A percentile compares a stretch with the other conserved stretches of the same genome.
Evolutionary conservation across 306 rosid species (phyloP).

Genomic region (Begonia fuchsioides): DNA sequence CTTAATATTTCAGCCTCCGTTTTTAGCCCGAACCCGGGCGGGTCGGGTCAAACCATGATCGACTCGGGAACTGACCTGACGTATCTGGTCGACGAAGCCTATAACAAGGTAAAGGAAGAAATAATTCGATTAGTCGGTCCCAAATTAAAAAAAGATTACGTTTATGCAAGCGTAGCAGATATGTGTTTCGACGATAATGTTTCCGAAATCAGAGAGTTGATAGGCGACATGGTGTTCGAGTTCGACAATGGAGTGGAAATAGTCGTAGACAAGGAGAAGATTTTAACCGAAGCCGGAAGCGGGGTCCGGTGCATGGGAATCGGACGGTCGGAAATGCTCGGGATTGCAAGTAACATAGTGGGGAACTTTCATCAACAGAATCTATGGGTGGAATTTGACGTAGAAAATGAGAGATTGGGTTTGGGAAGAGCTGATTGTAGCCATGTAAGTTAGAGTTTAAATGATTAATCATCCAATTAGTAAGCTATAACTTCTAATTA

Average conservation of each 20-base stretch:
- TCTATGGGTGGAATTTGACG: conserved; percentile 79
- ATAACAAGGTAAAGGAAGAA: conserved; percentile 37
- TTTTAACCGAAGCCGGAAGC: conserved; percentile 49
- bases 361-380: conserved; percentile 76
- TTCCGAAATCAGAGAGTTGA: conserved; percentile 31
- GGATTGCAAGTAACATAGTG: conserved; percentile 60
- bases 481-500: too few species aligned
- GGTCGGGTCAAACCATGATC: conserved; percentile 82
- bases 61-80: conserved; percentile 82
- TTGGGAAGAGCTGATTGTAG: conserved; percentile 70
- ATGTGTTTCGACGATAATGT: conserved; percentile 46
- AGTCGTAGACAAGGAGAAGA: conserved; percentile 26
- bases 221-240: conserved; percentile 55
- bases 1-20: conserved; percentile 23
- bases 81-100: conserved; percentile 58
- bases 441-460: conserved; percentile 12
- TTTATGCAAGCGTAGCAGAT: conserved; percentile 42
- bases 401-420: conserved; percentile 40
- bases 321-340: conserved; percentile 60
- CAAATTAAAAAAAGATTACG: conserved; percentile 43
- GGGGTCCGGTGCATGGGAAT: conserved; percentile 66
- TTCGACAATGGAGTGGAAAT: conserved; percentile 69
- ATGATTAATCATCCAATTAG: not conserved
- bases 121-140: conserved; percentile 38
- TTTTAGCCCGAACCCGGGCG: conserved; percentile 46